Base-by-base conservation (phyloP, 208 protist species). In the Trypanosoma platydactyli region DNA sequence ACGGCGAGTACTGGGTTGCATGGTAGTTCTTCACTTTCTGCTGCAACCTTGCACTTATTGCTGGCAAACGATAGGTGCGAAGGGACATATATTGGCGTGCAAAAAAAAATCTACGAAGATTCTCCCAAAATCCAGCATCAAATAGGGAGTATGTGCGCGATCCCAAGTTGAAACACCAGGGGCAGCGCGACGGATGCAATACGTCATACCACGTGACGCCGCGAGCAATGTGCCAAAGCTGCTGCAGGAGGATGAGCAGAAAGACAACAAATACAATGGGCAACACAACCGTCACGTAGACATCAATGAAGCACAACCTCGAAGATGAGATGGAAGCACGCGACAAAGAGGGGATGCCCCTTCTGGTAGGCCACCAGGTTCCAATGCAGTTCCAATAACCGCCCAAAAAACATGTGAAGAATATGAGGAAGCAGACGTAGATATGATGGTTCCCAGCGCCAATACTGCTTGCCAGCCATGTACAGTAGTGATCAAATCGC, bases 401-500 rank as follows among this genome's bases (percentile, higher is more conserved):
- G 20, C 29, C 46, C 81, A 74, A 53, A 51, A 66, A 27, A 81
- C 16, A 42, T 71, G 77, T 15, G 44, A 45, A 63, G 5, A 57
- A 41, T 0, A 67, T 24, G 24, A 73, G 68, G 54, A 76, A 27
- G 29, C 41, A 73, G 5, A 94, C 25, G 54, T 90, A 97, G 3
- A 55, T 20, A 9, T 77, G 69, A 58, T 95, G 85, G 57, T 95
- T 97, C 40, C 81, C 67, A 3, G 76, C 89, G 18, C 89, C 92
- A 68, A 97, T 83, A 48, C 67, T 52, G 56, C 72, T 90, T 60
- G 67, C 61, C 1, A 91, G 42, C 69, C 85, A 89, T 20, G 65
- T 29, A 50, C 83, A 91, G 71, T 88, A 94, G 52, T 93, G 88
- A 48, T 97, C 84, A 64, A 81, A 93, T 46, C 88, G 80, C 1